Evolutionary conservation across 352 stramenopile genomes (phyloP).

Genomic region (Pythium brachiatum): DNA sequence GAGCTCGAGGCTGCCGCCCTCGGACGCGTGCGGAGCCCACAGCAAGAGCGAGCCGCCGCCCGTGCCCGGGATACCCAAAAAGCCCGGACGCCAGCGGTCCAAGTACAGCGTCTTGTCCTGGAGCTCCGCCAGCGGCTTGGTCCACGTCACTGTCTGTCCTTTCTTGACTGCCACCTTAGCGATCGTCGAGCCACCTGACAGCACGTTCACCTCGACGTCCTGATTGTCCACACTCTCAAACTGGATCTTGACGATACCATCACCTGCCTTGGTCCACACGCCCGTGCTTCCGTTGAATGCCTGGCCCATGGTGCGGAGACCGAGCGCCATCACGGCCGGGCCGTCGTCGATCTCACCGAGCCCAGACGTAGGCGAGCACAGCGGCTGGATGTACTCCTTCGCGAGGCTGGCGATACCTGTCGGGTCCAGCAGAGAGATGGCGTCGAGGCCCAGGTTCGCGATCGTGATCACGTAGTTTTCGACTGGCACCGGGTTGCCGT

Average conservation of each 20-base stretch:
- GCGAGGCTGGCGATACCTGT: constrained; percentile 40
- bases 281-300: constrained; percentile 43
- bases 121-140: constrained; percentile 31
- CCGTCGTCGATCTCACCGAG: constrained; percentile 58
- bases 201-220: constrained; percentile 52
- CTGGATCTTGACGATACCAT: constrained; percentile 35
- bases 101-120: constrained; percentile 70
- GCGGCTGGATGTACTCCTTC: constrained; percentile 49
- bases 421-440: constrained; percentile 45
- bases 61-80: constrained; percentile 53
- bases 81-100: constrained; percentile 66
- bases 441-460: constrained; percentile 40
- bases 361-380: constrained; percentile 45
- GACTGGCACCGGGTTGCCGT: constrained; percentile 36
- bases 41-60: constrained; percentile 58
- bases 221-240: constrained; percentile 53
- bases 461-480: constrained; percentile 44
- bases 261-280: constrained; percentile 42
- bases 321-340: constrained; percentile 37
- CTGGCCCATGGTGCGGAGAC: constrained; percentile 35
- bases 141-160: constrained; percentile 39
- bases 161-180: constrained; percentile 39
- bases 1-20: constrained; percentile 43
- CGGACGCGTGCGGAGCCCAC: constrained; percentile 44
- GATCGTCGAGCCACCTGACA: constrained; percentile 45